Conservation (phyloP, 179 eudicot genomes). For the Beta lomatogona region DNA sequence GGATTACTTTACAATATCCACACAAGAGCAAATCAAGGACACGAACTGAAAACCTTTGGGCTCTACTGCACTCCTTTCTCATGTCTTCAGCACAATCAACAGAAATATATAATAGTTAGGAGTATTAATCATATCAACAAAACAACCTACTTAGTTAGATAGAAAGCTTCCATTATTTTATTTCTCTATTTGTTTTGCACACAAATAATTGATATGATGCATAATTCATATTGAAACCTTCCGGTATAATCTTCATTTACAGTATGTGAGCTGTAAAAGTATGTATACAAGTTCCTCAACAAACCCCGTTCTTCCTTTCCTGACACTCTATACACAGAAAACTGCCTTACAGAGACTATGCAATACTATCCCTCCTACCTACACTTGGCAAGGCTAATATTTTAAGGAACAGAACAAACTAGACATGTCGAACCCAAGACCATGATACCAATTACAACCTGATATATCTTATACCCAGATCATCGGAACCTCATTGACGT, state of each 20-base stretch:
- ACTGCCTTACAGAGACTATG: too few species aligned
- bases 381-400: not conserved
- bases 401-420: not conserved
- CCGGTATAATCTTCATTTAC: not conserved
- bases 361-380: not conserved
- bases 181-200: not conserved
- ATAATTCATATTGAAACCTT: not conserved
- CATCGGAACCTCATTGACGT: not conserved
- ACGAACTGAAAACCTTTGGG: not conserved
- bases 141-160: too few species aligned
- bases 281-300: not conserved
- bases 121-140: not conserved
- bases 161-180: not conserved
- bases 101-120: not conserved
- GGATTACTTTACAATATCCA: not conserved
- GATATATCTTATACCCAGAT: not conserved
- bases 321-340: not conserved
- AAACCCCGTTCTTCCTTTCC: not conserved
- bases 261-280: not conserved
- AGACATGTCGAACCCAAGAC: not conserved
- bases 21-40: not conserved
- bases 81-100: not conserved
- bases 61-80: not conserved
- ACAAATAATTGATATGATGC: not conserved
- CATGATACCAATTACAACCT: not conserved